A percentile compares a stretch with the other conserved stretches of the same genome.
phyloP scores from a whole-genome alignment of 352 stramenopile genomes.

The Phytopythium litorale region DNA sequence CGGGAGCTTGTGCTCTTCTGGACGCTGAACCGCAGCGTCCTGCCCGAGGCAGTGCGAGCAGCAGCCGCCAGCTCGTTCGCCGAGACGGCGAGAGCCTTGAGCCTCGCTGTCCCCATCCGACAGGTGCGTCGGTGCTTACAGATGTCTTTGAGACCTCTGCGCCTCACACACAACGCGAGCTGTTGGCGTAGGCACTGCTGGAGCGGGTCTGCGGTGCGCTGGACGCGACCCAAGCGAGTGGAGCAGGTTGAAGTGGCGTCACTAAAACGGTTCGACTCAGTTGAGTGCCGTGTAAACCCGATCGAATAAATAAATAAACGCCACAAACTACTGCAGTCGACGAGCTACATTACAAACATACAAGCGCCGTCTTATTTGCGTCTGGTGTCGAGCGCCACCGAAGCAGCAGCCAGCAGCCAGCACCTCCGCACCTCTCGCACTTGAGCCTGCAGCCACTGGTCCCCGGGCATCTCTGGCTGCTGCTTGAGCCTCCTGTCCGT shows the following conservation, averaged over 20 bases:
- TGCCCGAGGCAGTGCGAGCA: background rate
- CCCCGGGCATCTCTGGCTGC: no score
- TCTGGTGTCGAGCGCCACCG: no score
- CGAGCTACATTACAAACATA: background rate
- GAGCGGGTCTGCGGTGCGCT: background rate
- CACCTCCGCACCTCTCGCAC: no score
- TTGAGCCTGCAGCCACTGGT: no score
- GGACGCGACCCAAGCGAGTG: background rate
- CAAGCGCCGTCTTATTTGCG: background rate
- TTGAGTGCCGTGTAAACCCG: background rate
- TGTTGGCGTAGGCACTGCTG: conserved; percentile 1
- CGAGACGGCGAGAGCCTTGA: background rate
- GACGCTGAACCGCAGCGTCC: background rate
- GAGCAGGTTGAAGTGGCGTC: background rate
- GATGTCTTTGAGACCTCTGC: background rate
- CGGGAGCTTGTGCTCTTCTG: conserved; percentile 1
- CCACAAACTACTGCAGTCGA: background rate
- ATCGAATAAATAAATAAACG: background rate
- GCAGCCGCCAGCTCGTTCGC: background rate
- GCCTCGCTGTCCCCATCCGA: conserved; percentile 1
- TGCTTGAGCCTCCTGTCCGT: no score
- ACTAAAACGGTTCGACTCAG: background rate
- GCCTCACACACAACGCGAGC: background rate
- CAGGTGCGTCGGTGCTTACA: background rate
- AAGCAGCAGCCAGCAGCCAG: no score